A percentile compares a stretch with the other conserved stretches of the same genome.
phyloP scores from a whole-genome alignment of 768 basidiomycete genomes.

The Calvatia gigantea region DNA sequence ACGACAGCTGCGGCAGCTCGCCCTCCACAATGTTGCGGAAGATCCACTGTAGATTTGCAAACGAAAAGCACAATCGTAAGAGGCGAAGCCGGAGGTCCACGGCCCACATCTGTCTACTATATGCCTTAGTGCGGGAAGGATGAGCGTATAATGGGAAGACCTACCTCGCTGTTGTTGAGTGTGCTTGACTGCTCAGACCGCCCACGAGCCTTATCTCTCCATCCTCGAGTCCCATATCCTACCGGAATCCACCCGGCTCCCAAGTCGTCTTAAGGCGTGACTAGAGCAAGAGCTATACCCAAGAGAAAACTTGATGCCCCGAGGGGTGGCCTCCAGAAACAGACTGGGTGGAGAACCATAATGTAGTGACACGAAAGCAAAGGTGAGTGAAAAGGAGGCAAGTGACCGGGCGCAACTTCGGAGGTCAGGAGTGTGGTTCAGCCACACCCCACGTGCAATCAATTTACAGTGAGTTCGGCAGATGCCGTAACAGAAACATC shows the following conservation, averaged over 20 bases:
- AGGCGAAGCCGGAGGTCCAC: background rate
- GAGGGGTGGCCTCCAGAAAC: background rate
- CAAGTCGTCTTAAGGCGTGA: background rate
- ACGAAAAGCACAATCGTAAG: background rate
- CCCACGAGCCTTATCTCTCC: too few species aligned
- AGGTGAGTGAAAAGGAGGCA: constrained; percentile 23
- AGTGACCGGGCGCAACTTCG: constrained; percentile 23
- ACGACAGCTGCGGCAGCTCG: background rate
- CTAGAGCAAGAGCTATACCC: background rate
- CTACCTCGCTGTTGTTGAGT: background rate
- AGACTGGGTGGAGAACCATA: constrained; percentile 7
- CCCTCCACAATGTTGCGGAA: background rate
- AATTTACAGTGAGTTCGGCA: constrained; percentile 21
- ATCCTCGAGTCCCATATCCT: background rate
- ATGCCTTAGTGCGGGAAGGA: background rate
- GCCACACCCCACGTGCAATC: constrained; percentile 30
- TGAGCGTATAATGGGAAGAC: background rate
- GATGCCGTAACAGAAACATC: constrained; percentile 21
- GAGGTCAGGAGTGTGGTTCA: constrained; percentile 30
- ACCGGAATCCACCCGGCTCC: constrained; percentile 4
- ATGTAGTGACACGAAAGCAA: constrained; percentile 14
- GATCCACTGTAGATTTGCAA: background rate
- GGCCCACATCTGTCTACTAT: background rate
- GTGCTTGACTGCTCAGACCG: background rate
- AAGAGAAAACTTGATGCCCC: background rate